These are phyloP conservation scores for Tulasnella sp. DNA, from an alignment of 768 basidiomycete genomes.

Conservation along the genomic window DNA sequence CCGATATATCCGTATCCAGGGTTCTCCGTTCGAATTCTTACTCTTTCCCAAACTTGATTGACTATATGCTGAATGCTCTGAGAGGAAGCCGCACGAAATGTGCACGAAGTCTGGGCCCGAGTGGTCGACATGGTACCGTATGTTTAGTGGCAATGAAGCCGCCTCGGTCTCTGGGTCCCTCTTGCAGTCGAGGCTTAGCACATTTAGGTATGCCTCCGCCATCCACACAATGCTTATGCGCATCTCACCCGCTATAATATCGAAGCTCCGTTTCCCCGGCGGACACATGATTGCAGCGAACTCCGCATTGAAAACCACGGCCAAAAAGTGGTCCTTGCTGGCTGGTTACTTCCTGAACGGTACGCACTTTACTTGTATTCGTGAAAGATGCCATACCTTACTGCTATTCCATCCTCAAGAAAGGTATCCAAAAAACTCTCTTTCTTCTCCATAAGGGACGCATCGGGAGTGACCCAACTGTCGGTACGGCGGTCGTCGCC, in stretches of 20 bases:
- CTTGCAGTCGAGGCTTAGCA: background rate
- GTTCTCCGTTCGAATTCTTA: too few species aligned
- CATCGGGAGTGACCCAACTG: conserved; percentile 68
- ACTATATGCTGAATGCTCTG: too few species aligned
- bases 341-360: conserved; percentile 78
- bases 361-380: conserved; percentile 31
- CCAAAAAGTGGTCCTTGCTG: conserved; percentile 55
- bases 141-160: too few species aligned
- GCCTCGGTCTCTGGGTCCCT: too few species aligned
- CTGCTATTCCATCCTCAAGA: conserved; percentile 30
- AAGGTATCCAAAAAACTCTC: conserved; percentile 58
- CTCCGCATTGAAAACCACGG: conserved; percentile 46
- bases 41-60: too few species aligned
- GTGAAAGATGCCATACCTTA: conserved; percentile 12
- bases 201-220: background rate
- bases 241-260: background rate
- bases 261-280: conserved; percentile 45
- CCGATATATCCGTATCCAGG: too few species aligned
- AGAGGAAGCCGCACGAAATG: too few species aligned
- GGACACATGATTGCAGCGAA: conserved; percentile 56
- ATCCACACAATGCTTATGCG: background rate
- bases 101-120: too few species aligned
- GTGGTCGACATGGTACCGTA: too few species aligned
- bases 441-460: conserved; percentile 81
- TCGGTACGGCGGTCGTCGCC: conserved; percentile 42